These are phyloP conservation scores for Boletus vinaceobasis DNA, from an alignment of 768 basidiomycete species.

Conservation along the genomic window DNA sequence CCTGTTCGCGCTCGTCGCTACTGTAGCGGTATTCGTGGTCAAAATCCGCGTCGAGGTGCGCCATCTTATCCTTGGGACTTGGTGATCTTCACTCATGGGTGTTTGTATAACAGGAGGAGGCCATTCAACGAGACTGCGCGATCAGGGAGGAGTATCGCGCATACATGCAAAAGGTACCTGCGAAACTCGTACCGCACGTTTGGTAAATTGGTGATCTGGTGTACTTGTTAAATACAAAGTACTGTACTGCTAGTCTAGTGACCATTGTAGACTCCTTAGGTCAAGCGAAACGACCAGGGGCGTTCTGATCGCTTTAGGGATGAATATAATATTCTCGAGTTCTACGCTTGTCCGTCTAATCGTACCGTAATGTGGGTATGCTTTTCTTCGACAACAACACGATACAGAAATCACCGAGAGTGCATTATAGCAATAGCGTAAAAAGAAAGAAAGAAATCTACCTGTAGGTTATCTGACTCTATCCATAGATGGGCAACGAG, in stretches of 20 bases:
- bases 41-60: slow-evolving; percentile 11
- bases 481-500: background rate
- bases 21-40: background rate
- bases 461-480: slow-evolving; percentile 11
- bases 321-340: background rate
- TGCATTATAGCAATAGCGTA: background rate
- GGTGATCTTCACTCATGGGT: background rate
- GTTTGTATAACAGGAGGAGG: slow-evolving; percentile 1
- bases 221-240: background rate
- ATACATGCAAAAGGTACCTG: slow-evolving; percentile 13
- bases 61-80: no score
- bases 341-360: background rate
- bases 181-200: slow-evolving; percentile 7
- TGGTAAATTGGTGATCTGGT: background rate
- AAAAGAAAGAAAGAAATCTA: background rate
- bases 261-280: no score
- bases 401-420: slow-evolving; percentile 1
- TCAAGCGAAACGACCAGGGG: no score
- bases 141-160: slow-evolving; percentile 6
- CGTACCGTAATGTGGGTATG: slow-evolving; percentile 5
- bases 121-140: slow-evolving; percentile 4
- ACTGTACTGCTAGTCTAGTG: no score
- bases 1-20: background rate
- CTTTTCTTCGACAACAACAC: background rate
- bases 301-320: no score